Base-by-base conservation (phyloP, 2,329 filamentous ascomycete species). In the Colletotrichum limetticola region DNA sequence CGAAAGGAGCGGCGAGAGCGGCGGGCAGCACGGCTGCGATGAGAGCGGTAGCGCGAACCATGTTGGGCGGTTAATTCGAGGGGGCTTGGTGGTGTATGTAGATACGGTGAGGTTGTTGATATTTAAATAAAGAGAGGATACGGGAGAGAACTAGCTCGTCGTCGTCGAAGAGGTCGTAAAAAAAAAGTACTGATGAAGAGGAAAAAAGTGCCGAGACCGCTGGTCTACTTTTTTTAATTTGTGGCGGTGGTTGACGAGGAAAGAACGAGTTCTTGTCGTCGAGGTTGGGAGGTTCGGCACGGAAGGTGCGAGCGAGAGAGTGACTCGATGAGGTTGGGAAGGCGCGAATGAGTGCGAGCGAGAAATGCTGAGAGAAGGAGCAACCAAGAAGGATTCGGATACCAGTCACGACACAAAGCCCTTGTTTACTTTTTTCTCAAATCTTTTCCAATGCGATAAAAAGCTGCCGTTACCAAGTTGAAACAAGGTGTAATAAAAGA, bases 1-100 rank as follows among this genome's bases (percentile, higher is more conserved):
- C 73, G 69, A 79, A 74, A 57, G 78, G 75, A 30, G 75, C 68
- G 60, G 77, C 75, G 53, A 81, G 68, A 56, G 76, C 75, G 58
- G 75, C 62, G 55, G 76, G 75, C 42, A 75, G 68, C 24, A 77
- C 59, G 62, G 80, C 76, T 70, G 76, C 72, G 70, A 76, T 61
- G 64, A 76, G 66, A 60, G 74, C 69, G 75, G 68, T 32, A 22
- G 53, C 66, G 60, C 72, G 76, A 71, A 76, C 78, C 78, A 79
- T 80, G 57, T 71, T 66, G 66, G 55, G 59, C 58, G 64, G 63
- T n/a, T 62, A n/a, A 12, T 42, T 32, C n/a, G 30, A 30, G 9
- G 26, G 28, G 26, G 30, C 42, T 35, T 35, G 32, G 49, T 14
- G 26, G 11, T 30, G 63, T 59, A 26, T 53, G 66, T 73, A 64